A percentile compares a stretch with the other conserved stretches of the same genome.
These are phyloP conservation scores for Beauveria bassiana DNA, from an alignment of 2,329 filamentous ascomycete species.

Conservation along the genomic window DNA sequence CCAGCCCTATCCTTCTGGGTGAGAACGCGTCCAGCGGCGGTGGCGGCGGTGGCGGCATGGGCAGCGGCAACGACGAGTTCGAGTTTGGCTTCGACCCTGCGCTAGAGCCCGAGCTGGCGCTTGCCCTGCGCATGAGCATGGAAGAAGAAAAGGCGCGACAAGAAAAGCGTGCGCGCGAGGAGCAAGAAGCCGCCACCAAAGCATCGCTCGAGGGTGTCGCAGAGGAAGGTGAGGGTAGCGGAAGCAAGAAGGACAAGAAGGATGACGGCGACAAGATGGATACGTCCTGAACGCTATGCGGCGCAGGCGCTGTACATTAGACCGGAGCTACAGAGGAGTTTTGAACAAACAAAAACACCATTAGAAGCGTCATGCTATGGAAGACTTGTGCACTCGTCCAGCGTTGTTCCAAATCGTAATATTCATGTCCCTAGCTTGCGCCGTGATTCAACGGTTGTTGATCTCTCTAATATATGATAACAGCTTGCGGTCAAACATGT, in stretches of 20 bases:
- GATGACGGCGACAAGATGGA: constrained; percentile 74
- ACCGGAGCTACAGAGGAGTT: constrained; percentile 21
- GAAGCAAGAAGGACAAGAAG: constrained; percentile 37
- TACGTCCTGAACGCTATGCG: constrained; percentile 56
- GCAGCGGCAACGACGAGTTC: constrained; percentile 56
- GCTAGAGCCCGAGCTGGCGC: constrained; percentile 85
- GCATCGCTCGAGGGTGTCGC: constrained; percentile 73
- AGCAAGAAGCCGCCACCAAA: constrained; percentile 66
- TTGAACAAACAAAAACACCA: background rate
- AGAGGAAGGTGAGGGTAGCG: constrained; percentile 64
- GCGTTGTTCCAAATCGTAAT: background rate
- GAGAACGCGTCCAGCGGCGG: constrained; percentile 56
- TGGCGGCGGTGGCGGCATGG: constrained; percentile 48
- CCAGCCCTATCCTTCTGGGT: constrained; percentile 82
- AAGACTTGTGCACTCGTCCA: background rate
- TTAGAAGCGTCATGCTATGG: background rate
- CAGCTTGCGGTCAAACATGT: constrained; percentile 86
- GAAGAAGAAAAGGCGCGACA: constrained; percentile 95
- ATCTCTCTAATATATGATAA: constrained; percentile 70
- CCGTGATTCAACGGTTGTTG: constrained; percentile 43
- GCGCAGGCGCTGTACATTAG: constrained; percentile 31
- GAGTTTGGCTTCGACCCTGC: constrained; percentile 82
- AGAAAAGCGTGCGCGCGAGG: constrained; percentile 74
- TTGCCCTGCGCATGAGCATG: constrained; percentile 94
- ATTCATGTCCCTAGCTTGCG: background rate